Evolutionary conservation across 1,284 basidiomycete genomes (phyloP), one percentile per base, ranked within the genome.

Genomic region (Ceratobasidium sp.): DNA sequence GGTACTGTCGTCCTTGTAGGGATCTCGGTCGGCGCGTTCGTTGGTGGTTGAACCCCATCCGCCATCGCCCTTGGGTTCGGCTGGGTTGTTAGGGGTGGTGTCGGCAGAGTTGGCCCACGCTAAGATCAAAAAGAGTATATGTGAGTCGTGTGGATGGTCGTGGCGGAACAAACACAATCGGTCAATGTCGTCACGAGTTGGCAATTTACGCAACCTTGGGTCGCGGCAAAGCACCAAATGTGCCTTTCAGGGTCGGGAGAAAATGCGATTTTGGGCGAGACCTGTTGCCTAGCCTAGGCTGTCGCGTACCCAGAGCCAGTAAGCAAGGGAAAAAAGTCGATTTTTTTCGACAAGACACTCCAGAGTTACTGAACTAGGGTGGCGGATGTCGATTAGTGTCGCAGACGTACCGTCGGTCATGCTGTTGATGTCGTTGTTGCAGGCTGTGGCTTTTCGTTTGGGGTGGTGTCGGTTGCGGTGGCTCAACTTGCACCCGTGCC

Each of bases 331-430:
- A 44, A 40, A 23, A 42, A 42, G 23, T 46, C 18, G 33, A 23
- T 7, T 42, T 59, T 59, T 38, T 38, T 59, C 58, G 58, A 40
- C 33, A 33, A 40, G 36, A 40, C 42, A 18, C 38, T 36, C 21
- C 30, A 18, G 33, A 16, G 54, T 16, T n/a, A 36, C 14, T 30
- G 54, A 18, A 33, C 18, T 33, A 53, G 33, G 54, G 33, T 36
- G 54, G 54, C 30, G 62, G 18, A 36, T 53, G 49, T 66, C 49
- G 33, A 66, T 28, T 25, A 36, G 16, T 66, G 62, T 40, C 62
- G 62, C 25, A 51, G 38, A 56, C 64, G 49, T 56, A 67, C 64
- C 64, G 38, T 67, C 51, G 51, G 33, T 56, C 64, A 67, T 67
- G 36, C n/a, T 66, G 48, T 53, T 48, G 18, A 8, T 51, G 62